Conservation (phyloP, 805 yeast species). For the Pichia deserticola region DNA sequence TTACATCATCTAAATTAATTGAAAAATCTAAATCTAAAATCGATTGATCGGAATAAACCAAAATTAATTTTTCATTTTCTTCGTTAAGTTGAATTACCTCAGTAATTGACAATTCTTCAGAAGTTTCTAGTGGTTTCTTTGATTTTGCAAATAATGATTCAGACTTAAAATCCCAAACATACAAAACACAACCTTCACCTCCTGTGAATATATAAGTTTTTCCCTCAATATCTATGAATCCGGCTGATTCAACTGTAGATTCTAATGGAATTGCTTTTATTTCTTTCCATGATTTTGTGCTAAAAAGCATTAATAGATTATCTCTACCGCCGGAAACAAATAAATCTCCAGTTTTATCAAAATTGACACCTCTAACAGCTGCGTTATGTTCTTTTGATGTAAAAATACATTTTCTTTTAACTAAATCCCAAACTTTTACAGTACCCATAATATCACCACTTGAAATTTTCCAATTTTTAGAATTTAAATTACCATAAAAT, state of each 20-base stretch:
- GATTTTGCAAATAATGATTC: conserved; percentile 42
- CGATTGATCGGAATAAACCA: conserved; percentile 82
- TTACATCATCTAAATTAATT: conserved; percentile 21
- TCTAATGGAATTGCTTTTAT: conserved; percentile 62
- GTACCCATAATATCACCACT: conserved; percentile 59
- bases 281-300: conserved; percentile 44
- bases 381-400: conserved; percentile 66
- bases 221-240: conserved; percentile 38
- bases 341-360: conserved; percentile 42
- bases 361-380: conserved; percentile 81
- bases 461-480: conserved; percentile 69
- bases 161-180: conserved; percentile 50
- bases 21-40: conserved; percentile 31
- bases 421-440: conserved; percentile 57
- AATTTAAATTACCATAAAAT: conserved; percentile 67
- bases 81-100: conserved; percentile 37
- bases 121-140: conserved; percentile 42
- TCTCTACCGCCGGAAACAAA: conserved; percentile 88
- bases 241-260: conserved; percentile 67
- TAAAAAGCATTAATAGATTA: conserved; percentile 58
- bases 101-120: conserved; percentile 66
- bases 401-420: conserved; percentile 59
- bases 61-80: conserved; percentile 33
- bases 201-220: conserved; percentile 53
- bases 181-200: conserved; percentile 67